Evolutionary conservation across 2,329 filamentous ascomycete species (phyloP), one percentile per base, ranked within the genome.

Genomic region (Pseudocercospora macadamiae): DNA sequence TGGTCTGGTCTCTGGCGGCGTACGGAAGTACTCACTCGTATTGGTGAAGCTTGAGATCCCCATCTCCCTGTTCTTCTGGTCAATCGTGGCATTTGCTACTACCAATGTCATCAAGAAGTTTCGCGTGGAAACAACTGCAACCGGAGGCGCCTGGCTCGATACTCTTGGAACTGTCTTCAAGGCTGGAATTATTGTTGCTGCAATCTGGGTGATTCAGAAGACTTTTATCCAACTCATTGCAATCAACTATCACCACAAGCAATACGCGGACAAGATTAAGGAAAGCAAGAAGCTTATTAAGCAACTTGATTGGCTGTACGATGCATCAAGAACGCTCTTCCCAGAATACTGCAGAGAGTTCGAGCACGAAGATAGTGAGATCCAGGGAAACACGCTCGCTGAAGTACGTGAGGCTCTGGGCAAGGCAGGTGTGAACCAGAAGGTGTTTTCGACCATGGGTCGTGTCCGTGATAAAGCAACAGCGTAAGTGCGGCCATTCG

Each of bases 271-370:
- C 18, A 79, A 77, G 66, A 95, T 96, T 78, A 87, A 88, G 70
- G 85, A 89, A 47, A 93, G 89, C 28, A 96, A 96, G 78, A 86
- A 83, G 49, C 87, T 90, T 60, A 83, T 96, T 28, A 80, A 83
- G 65, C 81, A 96, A 3, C 79, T 96, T 1, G 86, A 88, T 16
- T 77, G 90, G 12, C 83, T 96, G 60, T 95, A 91, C 70, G 90
- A 95, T 61, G 89, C 89, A 8, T 95, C 90, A 6, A 83, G 90
- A 45, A 83, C 85, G 10, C 79, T 96, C 51, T 96, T 96, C 69
- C 91, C 91, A 36, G 89, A 90, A 79, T 93, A 92, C 76, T 93
- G 89, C 73, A 80, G 76, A 12, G 90, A 95, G 69, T 96, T 96
- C 66, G 78, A 81, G 19, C 87, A 92, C 10, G 91, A 96, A 72